Evolutionary conservation across 805 yeast species (phyloP).

Genomic region (Zygosaccharomyces bisporus): DNA sequence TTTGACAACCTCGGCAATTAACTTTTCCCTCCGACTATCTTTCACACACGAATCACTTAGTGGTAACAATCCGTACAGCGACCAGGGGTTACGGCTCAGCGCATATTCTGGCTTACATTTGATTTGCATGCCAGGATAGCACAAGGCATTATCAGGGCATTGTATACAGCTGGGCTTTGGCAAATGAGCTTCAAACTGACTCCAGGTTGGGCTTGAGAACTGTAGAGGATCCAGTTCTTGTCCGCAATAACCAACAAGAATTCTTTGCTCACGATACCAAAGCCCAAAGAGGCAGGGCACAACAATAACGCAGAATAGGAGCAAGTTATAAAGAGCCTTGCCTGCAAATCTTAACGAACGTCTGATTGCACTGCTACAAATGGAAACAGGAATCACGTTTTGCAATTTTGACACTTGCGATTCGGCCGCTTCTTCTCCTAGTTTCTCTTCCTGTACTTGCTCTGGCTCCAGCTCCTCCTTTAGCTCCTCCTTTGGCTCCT

Average conservation of each 20-base stretch:
- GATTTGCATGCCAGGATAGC: conserved; percentile 56
- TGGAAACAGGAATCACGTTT: background rate
- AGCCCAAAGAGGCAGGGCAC: conserved; percentile 41
- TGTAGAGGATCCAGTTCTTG: conserved; percentile 39
- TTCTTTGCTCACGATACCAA: conserved; percentile 64
- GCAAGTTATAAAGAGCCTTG: conserved; percentile 23
- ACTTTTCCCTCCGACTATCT: conserved; percentile 67
- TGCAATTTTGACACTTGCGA: conserved; percentile 3
- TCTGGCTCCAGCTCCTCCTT: background rate
- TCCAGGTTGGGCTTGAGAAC: conserved; percentile 7
- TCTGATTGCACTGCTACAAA: background rate
- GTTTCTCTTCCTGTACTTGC: conserved; percentile 7
- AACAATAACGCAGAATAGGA: conserved; percentile 39
- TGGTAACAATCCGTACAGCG: conserved; percentile 54
- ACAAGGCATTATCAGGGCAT: conserved; percentile 80
- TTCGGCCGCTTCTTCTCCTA: conserved; percentile 17
- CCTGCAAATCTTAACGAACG: conserved; percentile 4
- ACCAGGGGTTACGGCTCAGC: conserved; percentile 34
- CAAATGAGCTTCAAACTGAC: conserved; percentile 24
- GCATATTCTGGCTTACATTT: conserved; percentile 71
- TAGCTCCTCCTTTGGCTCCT: background rate
- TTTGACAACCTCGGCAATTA: conserved; percentile 59
- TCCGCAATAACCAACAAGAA: conserved; percentile 73
- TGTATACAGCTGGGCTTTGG: conserved; percentile 61
- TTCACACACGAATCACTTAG: conserved; percentile 63